Percentiles rank a stretch among this genome's conserved stretches.
Evolutionary conservation across 2,329 filamentous ascomycete species (phyloP).

Genomic region (Xylaria sp.): DNA sequence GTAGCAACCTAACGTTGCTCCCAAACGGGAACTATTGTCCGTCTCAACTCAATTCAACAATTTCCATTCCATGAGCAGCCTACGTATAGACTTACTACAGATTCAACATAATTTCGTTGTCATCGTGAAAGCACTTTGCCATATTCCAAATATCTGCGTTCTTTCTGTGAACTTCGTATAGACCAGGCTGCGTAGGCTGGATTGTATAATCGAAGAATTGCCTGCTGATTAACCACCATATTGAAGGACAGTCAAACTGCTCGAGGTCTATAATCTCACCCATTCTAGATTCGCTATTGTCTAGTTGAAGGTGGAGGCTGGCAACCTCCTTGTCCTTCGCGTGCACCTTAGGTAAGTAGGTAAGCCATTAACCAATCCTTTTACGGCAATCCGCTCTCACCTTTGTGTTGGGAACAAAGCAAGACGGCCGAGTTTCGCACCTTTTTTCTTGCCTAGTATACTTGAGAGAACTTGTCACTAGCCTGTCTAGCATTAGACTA

Average conservation of each 20-base stretch:
- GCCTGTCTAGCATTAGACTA: not conserved
- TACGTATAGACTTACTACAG: constrained; percentile 29
- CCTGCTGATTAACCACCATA: not conserved
- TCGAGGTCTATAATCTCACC: not conserved
- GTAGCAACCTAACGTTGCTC: not conserved
- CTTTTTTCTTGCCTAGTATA: too few species aligned
- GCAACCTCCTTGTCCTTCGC: not conserved
- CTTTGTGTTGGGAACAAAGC: not conserved
- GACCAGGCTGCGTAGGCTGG: not conserved
- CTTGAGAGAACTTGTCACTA: not conserved
- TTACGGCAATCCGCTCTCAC: not conserved
- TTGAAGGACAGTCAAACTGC: not conserved
- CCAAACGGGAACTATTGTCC: constrained; percentile 8
- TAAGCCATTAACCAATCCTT: not conserved
- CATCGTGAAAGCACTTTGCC: not conserved
- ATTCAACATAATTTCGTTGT: not conserved
- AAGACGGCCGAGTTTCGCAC: not conserved
- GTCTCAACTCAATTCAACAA: constrained; percentile 5
- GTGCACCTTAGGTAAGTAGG: too few species aligned
- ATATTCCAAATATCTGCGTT: constrained; percentile 26
- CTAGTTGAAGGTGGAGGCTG: not conserved
- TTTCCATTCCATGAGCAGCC: constrained; percentile 9
- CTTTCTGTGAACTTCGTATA: constrained; percentile 24
- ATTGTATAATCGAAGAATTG: not conserved
- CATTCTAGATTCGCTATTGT: not conserved